phyloP scores from a whole-genome alignment of 345 rosid genomes.

The Eucalyptus polybractea region DNA sequence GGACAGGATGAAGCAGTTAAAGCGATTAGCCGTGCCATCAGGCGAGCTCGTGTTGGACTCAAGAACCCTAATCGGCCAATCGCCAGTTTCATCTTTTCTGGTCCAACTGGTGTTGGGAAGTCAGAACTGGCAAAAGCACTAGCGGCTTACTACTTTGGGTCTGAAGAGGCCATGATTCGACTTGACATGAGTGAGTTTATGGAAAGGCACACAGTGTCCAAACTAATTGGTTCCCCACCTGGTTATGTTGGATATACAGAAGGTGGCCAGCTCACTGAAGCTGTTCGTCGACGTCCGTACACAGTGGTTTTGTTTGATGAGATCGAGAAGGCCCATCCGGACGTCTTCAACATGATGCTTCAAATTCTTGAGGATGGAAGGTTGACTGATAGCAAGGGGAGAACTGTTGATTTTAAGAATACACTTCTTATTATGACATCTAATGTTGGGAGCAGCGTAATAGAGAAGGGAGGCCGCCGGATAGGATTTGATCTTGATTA shows the following conservation, averaged over 20 bases:
- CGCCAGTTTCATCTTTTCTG: conserved; percentile 98
- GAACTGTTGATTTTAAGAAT: conserved; percentile 96
- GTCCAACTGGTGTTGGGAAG: conserved; percentile 99
- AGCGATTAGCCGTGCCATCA: conserved; percentile 92
- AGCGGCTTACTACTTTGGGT: conserved; percentile 93
- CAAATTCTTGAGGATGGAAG: conserved; percentile 98
- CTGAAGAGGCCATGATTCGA: conserved; percentile 96
- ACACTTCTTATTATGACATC: conserved; percentile 98
- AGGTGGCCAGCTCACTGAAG: conserved; percentile 97
- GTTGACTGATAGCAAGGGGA: conserved; percentile 94
- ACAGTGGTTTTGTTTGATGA: conserved; percentile 91
- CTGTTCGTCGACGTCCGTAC: conserved; percentile 91
- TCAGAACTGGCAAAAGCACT: conserved; percentile 94
- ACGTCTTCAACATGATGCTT: conserved; percentile 99
- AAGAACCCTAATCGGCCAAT: conserved; percentile 93
- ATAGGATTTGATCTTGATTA: conserved; percentile 87
- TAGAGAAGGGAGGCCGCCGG: conserved; percentile 85
- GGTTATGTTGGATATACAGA: conserved; percentile 98
- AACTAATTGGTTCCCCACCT: conserved; percentile 97
- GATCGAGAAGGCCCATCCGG: conserved; percentile 97
- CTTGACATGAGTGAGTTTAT: conserved; percentile 99
- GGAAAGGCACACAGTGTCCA: conserved; percentile 96
- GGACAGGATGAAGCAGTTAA: conserved; percentile 98
- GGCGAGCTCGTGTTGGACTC: conserved; percentile 97
- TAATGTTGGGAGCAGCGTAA: conserved; percentile 91